Base-by-base conservation (phyloP, 2,329 filamentous ascomycete species). In the Aureobasidium sp. region DNA sequence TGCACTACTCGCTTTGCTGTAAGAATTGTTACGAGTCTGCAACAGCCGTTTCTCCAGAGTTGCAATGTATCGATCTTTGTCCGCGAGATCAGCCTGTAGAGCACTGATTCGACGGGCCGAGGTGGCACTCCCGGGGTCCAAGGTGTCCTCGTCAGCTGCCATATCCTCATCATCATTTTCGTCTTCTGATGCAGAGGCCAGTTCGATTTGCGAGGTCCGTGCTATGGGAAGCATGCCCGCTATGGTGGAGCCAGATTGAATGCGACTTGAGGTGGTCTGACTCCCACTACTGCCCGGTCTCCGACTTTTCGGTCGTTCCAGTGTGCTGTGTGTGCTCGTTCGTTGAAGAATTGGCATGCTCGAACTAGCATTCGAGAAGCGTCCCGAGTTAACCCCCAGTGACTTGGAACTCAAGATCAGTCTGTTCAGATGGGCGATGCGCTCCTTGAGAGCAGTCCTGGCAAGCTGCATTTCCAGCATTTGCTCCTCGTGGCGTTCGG, bases 381-480 rank as follows among this genome's bases (percentile, higher is more conserved):
- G 86, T 25, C 88, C 87, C 67, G 87, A 87, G 74, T 99, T 99
- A 61, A 99, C 94, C 5, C 94, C 94, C 6, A 90, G 89, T 5
- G 93, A 97, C 73, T 97, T 97, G 17, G 93, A 97, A 73, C 91
- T 96, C 64, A 99, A 78, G 66, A 99, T 97, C 55, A 99, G 80
- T 52, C 93, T 87, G 75, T 97, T 99, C 51, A 99, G 81, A 74
- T 99, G 94, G 72, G 97, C 92, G 69, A 99, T 99, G 34, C 94
- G 87, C 78, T 99, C 94, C 74, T 97, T 99, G 61, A 99, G 78
- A 0, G 94, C 94, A 0, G 94, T 99, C 45, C 94, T 86, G 36
- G 94, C 94, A 51, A 99, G 83, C 73, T 99, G 94, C 90, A 99
- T 97, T 75, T 99, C 94, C 61, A 99, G 81, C 83, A 99, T 93